Evolutionary conservation across 176 grass and related monocot genomes (phyloP), one percentile per base, ranked within the genome.

Genomic region (Musa beccarii): DNA sequence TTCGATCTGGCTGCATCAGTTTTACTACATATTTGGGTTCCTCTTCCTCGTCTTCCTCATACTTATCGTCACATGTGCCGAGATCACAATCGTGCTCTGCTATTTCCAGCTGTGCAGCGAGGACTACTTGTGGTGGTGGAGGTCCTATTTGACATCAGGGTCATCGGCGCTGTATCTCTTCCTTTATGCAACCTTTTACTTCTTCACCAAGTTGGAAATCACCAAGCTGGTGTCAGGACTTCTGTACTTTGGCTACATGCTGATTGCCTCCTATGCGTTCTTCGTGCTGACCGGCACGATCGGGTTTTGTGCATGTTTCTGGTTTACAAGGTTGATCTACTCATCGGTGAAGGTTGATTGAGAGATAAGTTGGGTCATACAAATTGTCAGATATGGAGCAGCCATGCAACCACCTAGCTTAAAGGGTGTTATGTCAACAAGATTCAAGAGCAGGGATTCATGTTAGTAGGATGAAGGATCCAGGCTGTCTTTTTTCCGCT

Each of bases 271-370:
- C 25, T 68, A 68, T 1, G 24, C 28, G 6, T 68, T 68, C 66
- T 68, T 68, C 16, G 66, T 68, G 24, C 25, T 68, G 66, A 68
- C 66, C 1, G 66, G 66, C 66, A 68, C 66, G 34, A 68, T 68
- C 6, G 66, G 66, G 3, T 68, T 68, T 16, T 68, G 34, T 68
- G 66, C 66, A 12, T 68, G 66, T 28, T 68, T 68, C 66, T 68
- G 66, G 66, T 68, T 68, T 68, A 68, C 66, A 49, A 68, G 66
- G 66, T 15, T 68, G 66, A 68, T 68, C 24, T 68, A 68, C 26
- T 68, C 66, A 15, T 68, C 66, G 0, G 66, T 68, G 66, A 68
- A 68, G 66, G 34, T 68, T 8, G 66, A 68, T 15, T 68, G 66
- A 67, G 14, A 68, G 34, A 0, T 34, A 2, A 34, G 66, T 68